phyloP scores from a whole-genome alignment of 23 red algal species.

The Gracilaria caudata region DNA sequence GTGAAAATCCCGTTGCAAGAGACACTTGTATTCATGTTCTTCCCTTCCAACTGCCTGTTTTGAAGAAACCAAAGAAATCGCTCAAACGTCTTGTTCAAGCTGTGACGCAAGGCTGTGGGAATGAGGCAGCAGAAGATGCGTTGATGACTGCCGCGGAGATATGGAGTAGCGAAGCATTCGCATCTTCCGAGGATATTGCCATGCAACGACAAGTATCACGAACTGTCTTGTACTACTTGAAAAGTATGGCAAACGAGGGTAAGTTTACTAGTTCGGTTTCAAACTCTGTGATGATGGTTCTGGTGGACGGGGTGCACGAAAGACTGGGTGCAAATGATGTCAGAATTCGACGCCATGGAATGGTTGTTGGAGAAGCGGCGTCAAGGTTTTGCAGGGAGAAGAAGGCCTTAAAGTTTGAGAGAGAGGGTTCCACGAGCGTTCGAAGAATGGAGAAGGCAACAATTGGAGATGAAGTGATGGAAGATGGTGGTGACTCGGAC shows the following conservation, averaged over 20 bases:
- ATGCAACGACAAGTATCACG: slow-evolving; percentile 58
- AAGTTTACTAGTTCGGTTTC: background rate
- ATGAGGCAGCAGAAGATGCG: slow-evolving; percentile 1
- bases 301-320: slow-evolving; percentile 55
- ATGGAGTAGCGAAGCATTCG: slow-evolving; percentile 61
- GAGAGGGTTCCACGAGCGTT: slow-evolving; percentile 7
- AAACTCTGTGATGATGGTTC: slow-evolving; percentile 53
- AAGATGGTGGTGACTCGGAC: slow-evolving; percentile 55
- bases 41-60: slow-evolving; percentile 57
- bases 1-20: background rate
- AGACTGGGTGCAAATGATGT: slow-evolving; percentile 53
- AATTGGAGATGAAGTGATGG: slow-evolving; percentile 43
- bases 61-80: slow-evolving; percentile 29
- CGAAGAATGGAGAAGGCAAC: slow-evolving; percentile 9
- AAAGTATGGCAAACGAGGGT: background rate
- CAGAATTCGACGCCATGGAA: slow-evolving; percentile 55
- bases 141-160: slow-evolving; percentile 36
- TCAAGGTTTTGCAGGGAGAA: slow-evolving; percentile 54
- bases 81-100: slow-evolving; percentile 22
- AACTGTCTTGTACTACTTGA: slow-evolving; percentile 50
- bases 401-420: slow-evolving; percentile 45
- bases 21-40: slow-evolving; percentile 41
- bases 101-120: background rate
- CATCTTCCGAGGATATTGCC: slow-evolving; percentile 32
- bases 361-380: slow-evolving; percentile 65